Evolutionary conservation across 2,329 filamentous ascomycete genomes (phyloP), one percentile per base, ranked within the genome.

Genomic region (Sordariomycetes sp.): DNA sequence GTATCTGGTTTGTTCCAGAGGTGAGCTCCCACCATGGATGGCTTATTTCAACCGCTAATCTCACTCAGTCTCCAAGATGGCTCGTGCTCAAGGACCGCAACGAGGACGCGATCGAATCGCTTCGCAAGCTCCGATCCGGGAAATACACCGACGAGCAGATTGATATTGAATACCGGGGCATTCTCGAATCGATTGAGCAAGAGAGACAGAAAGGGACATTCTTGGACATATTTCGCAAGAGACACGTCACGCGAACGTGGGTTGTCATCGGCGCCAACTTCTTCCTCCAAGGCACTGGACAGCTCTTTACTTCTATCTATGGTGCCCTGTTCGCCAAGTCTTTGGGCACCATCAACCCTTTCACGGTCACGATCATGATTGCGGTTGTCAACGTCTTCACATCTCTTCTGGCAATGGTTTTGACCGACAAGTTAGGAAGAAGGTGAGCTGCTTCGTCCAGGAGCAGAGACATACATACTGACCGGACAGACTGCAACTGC

Each of bases 1-100:
- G 48, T 10, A 54, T 51, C 4, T 39, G 43, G 20, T 34, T 38
- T 8, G 45, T 53, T n/a, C 15, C 63, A 0, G 66, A 69, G 47
- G 40, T 50, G 50, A 24, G 42, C 51, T 8, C 43, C 49, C 11
- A 45, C 55, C 45, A 44, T 39, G 14, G 39, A 44, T 8, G 26
- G 37, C 17, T 16, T 19, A 15, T 23, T 28, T 51, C 6, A 17
- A 45, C 41, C 28, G 45, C 39, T 32, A 40, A 42, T 11, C 40
- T 39, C 11, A 40, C n/a, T n/a, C n/a, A 53, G 44, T 48, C 43
- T 16, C 48, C 50, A 5, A 41, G 46, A 4, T 57, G 54, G 54
- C 48, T 57, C 3, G 37, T 54, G 2, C 35, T 46, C 9, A 37
- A 45, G 20, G 46, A 44, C 15, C 43, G 49, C 10, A 25, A 41